These are phyloP conservation scores for Aphanomyces stellatus DNA, from an alignment of 352 stramenopile species.

Conservation along the genomic window DNA sequence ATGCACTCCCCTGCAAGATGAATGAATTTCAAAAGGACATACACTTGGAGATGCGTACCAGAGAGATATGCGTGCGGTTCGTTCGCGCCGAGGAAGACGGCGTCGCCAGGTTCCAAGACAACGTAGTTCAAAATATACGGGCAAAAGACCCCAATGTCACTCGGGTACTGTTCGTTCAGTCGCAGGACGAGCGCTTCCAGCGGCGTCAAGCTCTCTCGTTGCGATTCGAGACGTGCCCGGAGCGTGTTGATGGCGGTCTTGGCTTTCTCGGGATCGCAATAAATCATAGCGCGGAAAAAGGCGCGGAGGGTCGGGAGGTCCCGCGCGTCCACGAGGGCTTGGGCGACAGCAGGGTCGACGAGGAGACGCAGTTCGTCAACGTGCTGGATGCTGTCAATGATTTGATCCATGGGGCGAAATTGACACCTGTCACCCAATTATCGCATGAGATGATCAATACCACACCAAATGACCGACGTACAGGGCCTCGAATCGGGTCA, in stretches of 20 bases:
- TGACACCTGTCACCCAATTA: constrained; percentile 62
- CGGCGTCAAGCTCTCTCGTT: constrained; percentile 8
- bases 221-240: constrained; percentile 56
- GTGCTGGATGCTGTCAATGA: constrained; percentile 76
- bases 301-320: constrained; percentile 39
- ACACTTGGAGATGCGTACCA: constrained; percentile 34
- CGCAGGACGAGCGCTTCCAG: constrained; percentile 84
- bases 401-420: constrained; percentile 92
- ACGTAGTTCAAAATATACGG: constrained; percentile 98
- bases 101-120: constrained; percentile 90
- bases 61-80: constrained; percentile 99
- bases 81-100: constrained; percentile 97
- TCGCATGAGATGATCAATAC: not conserved
- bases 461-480: constrained; percentile 27
- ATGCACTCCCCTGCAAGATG: constrained; percentile 56
- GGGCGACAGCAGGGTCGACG: constrained; percentile 34
- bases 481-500: constrained; percentile 95
- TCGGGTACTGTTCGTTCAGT: constrained; percentile 90
- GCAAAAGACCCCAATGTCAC: constrained; percentile 97
- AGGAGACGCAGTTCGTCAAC: constrained; percentile 86
- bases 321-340: constrained; percentile 30
- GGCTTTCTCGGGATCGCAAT: constrained; percentile 61
- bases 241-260: constrained; percentile 64
- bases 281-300: constrained; percentile 75
- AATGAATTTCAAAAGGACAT: not conserved